Base-by-base conservation (phyloP, 345 rosid species). In the Gossypium sturtianum region DNA sequence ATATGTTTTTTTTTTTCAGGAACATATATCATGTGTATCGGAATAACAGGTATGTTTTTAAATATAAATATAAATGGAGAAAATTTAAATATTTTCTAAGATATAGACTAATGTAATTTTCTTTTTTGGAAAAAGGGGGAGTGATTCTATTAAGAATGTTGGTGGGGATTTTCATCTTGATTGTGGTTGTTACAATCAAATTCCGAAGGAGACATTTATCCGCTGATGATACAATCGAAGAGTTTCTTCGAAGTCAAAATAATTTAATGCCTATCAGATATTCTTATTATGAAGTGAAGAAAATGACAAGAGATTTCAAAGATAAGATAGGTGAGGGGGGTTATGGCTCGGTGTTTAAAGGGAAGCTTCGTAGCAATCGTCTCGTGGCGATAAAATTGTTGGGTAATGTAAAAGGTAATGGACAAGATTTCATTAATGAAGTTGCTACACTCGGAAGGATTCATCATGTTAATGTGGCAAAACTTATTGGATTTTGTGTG, bases 381-480 rank as follows among this genome's bases (percentile, higher is more conserved):
- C 17, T 60, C 8, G 45, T 73, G 47, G 75, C 44, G 1, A 17
- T 73, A 3, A 60, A 73, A 16, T 19, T 73, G 12, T 49, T 72
- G 17, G 75, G 56, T 8, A 73, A 74, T 4, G 63, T 68, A 20
- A 48, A 47, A 62, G 25, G 51, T 19, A 51, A 74, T 2, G 70
- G 62, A 2, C 49, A 63, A 49, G 76, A 74, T 27, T 61, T 74
- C 38, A 63, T 74, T 9, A 76, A 9, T 59, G 67, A 68, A 59
- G 74, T 76, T 27, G 66, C 74, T 48, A 78, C 79, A 9, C 66
- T 81, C 23, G 81, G 84, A 3, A 75, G 75, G 66, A 78, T 81
- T 62, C 80, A 81, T 65, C 81, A 81, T 66, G 69, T 78, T 54
- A 81, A 81, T 29, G 76, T 81, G 9, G 79, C 64, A 6, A 48